These are phyloP conservation scores for Helotiales sp. DNA, from an alignment of 2,329 filamentous ascomycete species.

Conservation along the genomic window DNA sequence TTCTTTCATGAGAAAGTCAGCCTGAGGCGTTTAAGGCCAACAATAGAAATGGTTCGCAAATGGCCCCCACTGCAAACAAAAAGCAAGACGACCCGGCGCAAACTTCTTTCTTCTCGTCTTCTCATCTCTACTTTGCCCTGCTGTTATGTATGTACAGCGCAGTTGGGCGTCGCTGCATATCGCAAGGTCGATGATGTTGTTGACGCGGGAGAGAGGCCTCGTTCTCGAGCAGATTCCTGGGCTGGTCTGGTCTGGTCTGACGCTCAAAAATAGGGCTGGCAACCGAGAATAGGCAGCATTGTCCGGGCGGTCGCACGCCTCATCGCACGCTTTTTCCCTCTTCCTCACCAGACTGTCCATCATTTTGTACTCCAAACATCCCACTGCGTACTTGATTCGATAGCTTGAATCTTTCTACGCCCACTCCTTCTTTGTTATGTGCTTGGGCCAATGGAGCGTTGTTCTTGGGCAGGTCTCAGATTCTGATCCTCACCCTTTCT, in stretches of 20 bases:
- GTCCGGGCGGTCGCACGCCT: neutral
- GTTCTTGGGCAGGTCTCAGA: neutral
- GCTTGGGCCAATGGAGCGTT: neutral
- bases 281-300: neutral
- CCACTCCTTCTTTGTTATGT: neutral
- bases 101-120: neutral
- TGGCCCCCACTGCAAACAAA: neutral
- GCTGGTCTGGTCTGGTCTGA: neutral
- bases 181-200: constrained; percentile 1
- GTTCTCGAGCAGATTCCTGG: neutral
- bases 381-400: neutral
- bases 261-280: neutral
- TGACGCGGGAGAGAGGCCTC: neutral
- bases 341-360: neutral
- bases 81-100: neutral
- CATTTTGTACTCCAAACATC: too few species aligned
- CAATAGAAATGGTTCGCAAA: too few species aligned
- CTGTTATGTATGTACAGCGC: neutral
- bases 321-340: neutral
- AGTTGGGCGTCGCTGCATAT: neutral
- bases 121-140: neutral
- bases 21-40: too few species aligned
- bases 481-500: neutral
- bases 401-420: neutral
- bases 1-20: too few species aligned